Evolutionary conservation across 78 protist genomes (phyloP), one percentile per base, ranked within the genome.

Genomic region (Dictyostelium capitatum): DNA sequence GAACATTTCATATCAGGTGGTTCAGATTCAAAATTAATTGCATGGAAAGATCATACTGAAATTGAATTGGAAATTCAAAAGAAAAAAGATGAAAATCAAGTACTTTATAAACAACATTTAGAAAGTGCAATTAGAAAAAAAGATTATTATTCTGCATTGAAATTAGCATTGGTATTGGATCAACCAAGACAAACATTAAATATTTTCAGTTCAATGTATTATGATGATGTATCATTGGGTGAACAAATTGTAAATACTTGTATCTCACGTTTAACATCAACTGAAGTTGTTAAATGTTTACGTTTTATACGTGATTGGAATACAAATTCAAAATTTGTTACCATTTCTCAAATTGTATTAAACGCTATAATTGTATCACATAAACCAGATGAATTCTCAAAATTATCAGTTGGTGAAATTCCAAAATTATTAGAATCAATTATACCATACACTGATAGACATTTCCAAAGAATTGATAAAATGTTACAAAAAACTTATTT

Each of bases 371-470:
- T 87, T 28, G 51, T 70, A 0, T 37, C 25, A 1, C 41, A 5
- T 11, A 56, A 51, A 20, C 74, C 84, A 79, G 72, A 56, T 1
- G 41, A 51, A 17, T 62, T 79, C 11, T 79, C 51, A 10, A 19
- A 28, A 46, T 46, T 80, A 17, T 56, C 73, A 47, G 50, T n/a
- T 30, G 25, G 78, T 11, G 85, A 80, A 54, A n/a, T 85, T 9
- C 78, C 95, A n/a, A 51, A 78, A 41, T 6, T 80, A 15, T 46
- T 91, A 9, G 91, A 95, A 59, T 90, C 97, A 48, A 37, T 98
- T 17, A 80, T 98, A 25, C 98, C 99, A n/a, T 98, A 98, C 85
- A 92, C 98, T 1, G 97, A 98, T 72, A 87, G 97, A 72, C 99
- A 98, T 89, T 69, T 90, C 80, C 69, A 94, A 73, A 79, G 98